phyloP scores from a whole-genome alignment of 2,329 filamentous ascomycete species.

The Ophiocordyceps camponoti-leonardi region DNA sequence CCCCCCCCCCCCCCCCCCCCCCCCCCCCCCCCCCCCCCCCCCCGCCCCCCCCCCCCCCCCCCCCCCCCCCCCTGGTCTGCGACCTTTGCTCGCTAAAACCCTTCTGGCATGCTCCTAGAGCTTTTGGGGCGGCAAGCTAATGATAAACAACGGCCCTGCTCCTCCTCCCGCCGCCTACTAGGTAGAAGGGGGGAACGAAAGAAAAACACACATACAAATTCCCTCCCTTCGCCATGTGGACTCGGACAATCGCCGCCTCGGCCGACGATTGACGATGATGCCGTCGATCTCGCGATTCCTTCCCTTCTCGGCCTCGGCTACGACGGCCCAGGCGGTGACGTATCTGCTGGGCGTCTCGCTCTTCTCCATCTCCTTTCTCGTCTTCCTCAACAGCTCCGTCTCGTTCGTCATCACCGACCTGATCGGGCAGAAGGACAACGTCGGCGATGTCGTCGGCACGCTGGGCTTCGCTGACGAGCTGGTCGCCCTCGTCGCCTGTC shows the following conservation, averaged over 20 bases:
- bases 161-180: neutral
- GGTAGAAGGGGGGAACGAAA: too few species aligned
- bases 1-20: too few species aligned
- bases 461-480: conserved; percentile 74
- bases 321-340: conserved; percentile 44
- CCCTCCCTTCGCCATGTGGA: conserved; percentile 4
- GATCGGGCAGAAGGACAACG: conserved; percentile 53
- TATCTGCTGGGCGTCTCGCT: conserved; percentile 72
- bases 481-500: conserved; percentile 65
- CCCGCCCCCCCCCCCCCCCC: too few species aligned
- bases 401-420: conserved; percentile 76
- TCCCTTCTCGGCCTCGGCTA: conserved; percentile 43
- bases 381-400: conserved; percentile 73
- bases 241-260: conserved; percentile 1
- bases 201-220: too few species aligned
- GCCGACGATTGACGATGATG: conserved; percentile 10
- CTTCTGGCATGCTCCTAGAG: neutral
- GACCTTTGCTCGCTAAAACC: neutral
- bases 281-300: conserved; percentile 25
- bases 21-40: too few species aligned
- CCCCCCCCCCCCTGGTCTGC: too few species aligned
- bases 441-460: conserved; percentile 70
- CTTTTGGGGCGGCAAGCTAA: neutral
- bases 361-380: conserved; percentile 77
- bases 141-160: neutral